A percentile compares a stretch with the other conserved stretches of the same genome.
Evolutionary conservation across 2,329 filamentous ascomycete genomes (phyloP).

Genomic region (Periconia sp.): DNA sequence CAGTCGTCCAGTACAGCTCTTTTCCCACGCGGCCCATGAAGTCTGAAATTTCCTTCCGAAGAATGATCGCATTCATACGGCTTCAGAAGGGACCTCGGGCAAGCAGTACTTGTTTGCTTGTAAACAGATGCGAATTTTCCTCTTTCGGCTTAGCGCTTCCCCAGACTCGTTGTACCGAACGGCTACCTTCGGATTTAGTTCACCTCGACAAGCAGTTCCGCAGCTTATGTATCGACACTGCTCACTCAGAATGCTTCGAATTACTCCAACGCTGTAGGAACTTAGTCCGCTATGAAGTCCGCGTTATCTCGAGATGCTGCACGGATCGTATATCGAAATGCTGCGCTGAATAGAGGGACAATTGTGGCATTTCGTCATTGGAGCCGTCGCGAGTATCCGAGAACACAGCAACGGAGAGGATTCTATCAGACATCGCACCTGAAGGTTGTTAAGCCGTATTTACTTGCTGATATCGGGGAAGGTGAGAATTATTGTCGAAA

Average conservation of each 20-base stretch:
- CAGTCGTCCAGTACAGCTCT: too few species aligned
- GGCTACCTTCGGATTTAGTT: constrained; percentile 10
- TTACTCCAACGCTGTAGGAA: too few species aligned
- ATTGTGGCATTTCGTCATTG: constrained; percentile 23
- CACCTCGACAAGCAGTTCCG: constrained; percentile 8
- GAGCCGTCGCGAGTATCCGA: constrained; percentile 24
- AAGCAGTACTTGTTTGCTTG: not conserved
- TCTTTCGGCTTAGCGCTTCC: constrained; percentile 5
- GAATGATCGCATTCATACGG: too few species aligned
- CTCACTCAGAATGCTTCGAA: constrained; percentile 27
- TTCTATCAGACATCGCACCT: constrained; percentile 43
- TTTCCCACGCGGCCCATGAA: too few species aligned
- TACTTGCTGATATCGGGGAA: constrained; percentile 87
- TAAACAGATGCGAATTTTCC: not conserved
- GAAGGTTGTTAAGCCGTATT: constrained; percentile 74
- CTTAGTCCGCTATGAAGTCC: constrained; percentile 35
- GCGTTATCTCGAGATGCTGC: constrained; percentile 38
- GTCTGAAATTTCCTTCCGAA: too few species aligned
- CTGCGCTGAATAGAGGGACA: constrained; percentile 24
- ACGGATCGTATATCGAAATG: constrained; percentile 32
- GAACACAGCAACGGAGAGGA: constrained; percentile 40
- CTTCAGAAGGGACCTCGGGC: too few species aligned
- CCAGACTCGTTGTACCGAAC: constrained; percentile 13
- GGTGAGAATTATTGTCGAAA: constrained; percentile 56
- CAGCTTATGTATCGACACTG: constrained; percentile 10